Percentiles rank a stretch among this genome's conserved stretches.
Conservation (phyloP, 2,329 filamentous ascomycete species). For the Talaromyces funiculosus region DNA sequence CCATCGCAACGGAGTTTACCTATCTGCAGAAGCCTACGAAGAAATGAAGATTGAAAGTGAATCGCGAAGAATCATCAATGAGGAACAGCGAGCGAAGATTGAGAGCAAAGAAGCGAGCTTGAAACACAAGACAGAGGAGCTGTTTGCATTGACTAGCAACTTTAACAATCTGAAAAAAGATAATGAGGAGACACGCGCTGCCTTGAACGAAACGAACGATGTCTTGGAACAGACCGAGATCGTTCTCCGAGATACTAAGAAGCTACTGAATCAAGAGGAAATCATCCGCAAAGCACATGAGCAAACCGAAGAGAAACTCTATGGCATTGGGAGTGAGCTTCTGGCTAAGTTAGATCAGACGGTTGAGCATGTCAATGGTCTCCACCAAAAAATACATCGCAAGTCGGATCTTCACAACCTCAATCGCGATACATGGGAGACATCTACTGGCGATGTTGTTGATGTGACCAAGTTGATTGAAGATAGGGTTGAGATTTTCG, state of each 20-base stretch:
- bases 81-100: slow-evolving; percentile 88
- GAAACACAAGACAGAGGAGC: slow-evolving; percentile 87
- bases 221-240: slow-evolving; percentile 83
- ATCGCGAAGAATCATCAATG: slow-evolving; percentile 80
- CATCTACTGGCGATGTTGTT: slow-evolving; percentile 68
- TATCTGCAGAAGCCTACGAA: slow-evolving; percentile 83
- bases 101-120: slow-evolving; percentile 87
- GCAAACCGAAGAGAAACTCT: slow-evolving; percentile 72
- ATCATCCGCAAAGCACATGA: slow-evolving; percentile 77
- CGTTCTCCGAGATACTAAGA: slow-evolving; percentile 70
- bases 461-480: slow-evolving; percentile 75
- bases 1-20: slow-evolving; percentile 90
- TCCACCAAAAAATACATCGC: slow-evolving; percentile 80
- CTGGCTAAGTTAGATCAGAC: slow-evolving; percentile 72
- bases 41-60: slow-evolving; percentile 89
- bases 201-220: slow-evolving; percentile 72
- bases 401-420: slow-evolving; percentile 75
- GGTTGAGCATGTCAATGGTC: slow-evolving; percentile 70
- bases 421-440: slow-evolving; percentile 73
- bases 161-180: slow-evolving; percentile 88
- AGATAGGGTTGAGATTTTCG: slow-evolving; percentile 65
- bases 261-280: slow-evolving; percentile 72
- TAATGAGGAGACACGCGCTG: slow-evolving; percentile 67
- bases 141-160: slow-evolving; percentile 77
- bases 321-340: slow-evolving; percentile 66